Conservation (phyloP, 2,329 filamentous ascomycete species). For the Hortaea werneckii region DNA sequence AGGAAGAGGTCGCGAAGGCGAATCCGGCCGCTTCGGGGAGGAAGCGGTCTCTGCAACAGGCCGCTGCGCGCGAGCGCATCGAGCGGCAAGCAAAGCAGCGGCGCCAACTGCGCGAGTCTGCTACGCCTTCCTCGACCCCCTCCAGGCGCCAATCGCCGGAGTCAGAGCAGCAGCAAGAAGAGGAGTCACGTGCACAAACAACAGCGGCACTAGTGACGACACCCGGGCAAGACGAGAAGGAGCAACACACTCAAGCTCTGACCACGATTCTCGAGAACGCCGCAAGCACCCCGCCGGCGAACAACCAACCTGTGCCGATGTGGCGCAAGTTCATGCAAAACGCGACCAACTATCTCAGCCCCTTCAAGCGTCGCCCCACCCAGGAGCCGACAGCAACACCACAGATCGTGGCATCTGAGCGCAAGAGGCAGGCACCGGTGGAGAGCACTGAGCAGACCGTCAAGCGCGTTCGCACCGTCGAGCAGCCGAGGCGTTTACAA, state of each 20-base stretch:
- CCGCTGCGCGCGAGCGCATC: neutral
- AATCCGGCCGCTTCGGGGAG: neutral
- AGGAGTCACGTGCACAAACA: neutral
- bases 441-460: slow-evolving; percentile 4
- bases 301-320: neutral
- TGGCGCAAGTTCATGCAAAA: slow-evolving; percentile 4
- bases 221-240: neutral
- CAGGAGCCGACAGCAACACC: neutral
- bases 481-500: slow-evolving; percentile 1
- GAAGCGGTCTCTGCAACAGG: neutral
- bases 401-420: slow-evolving; percentile 1
- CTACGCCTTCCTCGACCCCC: neutral
- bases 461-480: slow-evolving; percentile 1
- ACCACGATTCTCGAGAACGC: neutral
- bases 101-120: neutral
- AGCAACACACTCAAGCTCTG: neutral
- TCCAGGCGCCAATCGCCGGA: neutral
- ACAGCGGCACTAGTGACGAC: neutral
- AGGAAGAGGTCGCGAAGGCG: neutral
- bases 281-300: neutral
- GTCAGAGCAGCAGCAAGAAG: neutral
- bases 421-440: slow-evolving; percentile 15
- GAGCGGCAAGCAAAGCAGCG: neutral
- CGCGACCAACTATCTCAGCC: slow-evolving; percentile 3
- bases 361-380: slow-evolving; percentile 2